Conservation (phyloP, 345 rosid species). For the Aquilaria sinensis region DNA sequence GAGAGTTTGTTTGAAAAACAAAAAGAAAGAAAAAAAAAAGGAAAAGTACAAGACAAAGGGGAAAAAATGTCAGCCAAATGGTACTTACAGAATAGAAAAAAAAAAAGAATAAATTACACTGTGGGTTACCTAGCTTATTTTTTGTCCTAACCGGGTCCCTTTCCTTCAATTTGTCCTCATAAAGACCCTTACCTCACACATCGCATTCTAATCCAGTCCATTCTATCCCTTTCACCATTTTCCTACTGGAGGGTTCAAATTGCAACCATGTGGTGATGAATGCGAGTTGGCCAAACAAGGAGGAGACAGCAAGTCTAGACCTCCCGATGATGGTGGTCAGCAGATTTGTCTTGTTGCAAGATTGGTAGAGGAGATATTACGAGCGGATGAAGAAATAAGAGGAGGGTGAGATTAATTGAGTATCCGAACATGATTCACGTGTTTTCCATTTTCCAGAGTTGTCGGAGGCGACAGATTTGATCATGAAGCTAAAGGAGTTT, state of each 20-base stretch:
- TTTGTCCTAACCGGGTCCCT: too few relatives aligned
- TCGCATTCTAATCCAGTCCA: too few relatives aligned
- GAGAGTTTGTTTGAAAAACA: too few relatives aligned
- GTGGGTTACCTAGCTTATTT: too few relatives aligned
- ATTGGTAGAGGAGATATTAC: constrained; percentile 69
- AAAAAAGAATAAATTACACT: too few relatives aligned
- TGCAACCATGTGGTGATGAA: constrained; percentile 48
- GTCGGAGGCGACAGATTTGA: constrained; percentile 36
- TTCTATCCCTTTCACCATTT: too few relatives aligned
- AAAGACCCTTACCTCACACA: too few relatives aligned
- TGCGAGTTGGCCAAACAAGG: constrained; percentile 39
- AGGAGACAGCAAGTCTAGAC: constrained; percentile 33
- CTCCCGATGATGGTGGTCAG: constrained; percentile 47
- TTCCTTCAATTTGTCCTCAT: too few relatives aligned
- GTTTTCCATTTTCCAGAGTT: constrained; percentile 66
- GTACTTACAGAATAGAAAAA: too few relatives aligned
- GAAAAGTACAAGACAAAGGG: too few relatives aligned
- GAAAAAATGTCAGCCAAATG: too few relatives aligned
- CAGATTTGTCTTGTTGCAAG: constrained; percentile 70
- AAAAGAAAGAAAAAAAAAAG: too few relatives aligned
- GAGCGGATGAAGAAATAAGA: constrained; percentile 66
- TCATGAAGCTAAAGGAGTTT: constrained; percentile 49
- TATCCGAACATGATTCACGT: constrained; percentile 74
- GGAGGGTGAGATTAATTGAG: constrained; percentile 45
- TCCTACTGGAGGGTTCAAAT: constrained; percentile 49